Evolutionary conservation across 805 yeast species (phyloP).

Genomic region (Candida ortonii): DNA sequence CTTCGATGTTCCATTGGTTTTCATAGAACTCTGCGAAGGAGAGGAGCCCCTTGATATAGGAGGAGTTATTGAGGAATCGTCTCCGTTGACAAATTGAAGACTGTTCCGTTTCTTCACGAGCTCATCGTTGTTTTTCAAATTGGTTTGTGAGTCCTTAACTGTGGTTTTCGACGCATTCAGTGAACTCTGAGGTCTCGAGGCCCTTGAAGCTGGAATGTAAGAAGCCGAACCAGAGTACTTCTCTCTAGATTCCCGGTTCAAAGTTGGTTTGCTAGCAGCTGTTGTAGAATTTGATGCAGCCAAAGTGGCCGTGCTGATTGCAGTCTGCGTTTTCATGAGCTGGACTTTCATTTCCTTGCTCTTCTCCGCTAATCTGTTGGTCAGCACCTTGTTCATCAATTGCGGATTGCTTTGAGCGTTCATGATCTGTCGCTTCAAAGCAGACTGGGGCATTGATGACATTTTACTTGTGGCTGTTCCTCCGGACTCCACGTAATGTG

Average conservation of each 20-base stretch:
- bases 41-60: conserved; percentile 24
- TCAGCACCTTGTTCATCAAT: conserved; percentile 33
- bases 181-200: not conserved
- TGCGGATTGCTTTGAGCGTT: conserved; percentile 33
- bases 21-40: conserved; percentile 20
- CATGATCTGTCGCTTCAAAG: conserved; percentile 29
- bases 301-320: conserved; percentile 17
- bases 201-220: not conserved
- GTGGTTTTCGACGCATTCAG: conserved; percentile 2
- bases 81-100: conserved; percentile 27
- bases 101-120: conserved; percentile 25
- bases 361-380: conserved; percentile 32
- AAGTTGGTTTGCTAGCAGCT: conserved; percentile 1
- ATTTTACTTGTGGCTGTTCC: conserved; percentile 26
- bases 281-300: conserved; percentile 26
- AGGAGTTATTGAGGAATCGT: conserved; percentile 22
- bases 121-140: conserved; percentile 33
- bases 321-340: conserved; percentile 15
- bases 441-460: conserved; percentile 29
- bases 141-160: conserved; percentile 8
- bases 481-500: conserved; percentile 24
- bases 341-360: conserved; percentile 27
- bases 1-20: conserved; percentile 18
- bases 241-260: no score
- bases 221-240: no score